Conservation (phyloP, 192 early-diverging fungal species). For the Gonapodya prolifera region DNA sequence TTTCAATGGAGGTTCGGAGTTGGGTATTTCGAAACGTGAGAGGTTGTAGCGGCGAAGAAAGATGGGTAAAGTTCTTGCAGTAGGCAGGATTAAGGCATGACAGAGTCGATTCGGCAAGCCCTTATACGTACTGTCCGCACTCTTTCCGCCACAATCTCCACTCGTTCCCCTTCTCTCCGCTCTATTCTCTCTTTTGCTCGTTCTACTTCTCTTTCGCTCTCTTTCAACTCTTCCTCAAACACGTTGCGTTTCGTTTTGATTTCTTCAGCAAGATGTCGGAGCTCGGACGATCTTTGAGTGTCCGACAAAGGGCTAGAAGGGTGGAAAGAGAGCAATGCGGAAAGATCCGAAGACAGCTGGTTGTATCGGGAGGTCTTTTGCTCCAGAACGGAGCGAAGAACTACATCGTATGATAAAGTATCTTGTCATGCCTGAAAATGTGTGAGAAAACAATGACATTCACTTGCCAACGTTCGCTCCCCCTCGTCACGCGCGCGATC, state of each 20-base stretch:
- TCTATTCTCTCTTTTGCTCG: not conserved
- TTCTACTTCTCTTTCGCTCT: not conserved
- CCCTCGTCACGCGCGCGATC: not conserved
- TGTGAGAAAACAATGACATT: not conserved
- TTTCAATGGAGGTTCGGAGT: not conserved
- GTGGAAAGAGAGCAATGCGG: not conserved
- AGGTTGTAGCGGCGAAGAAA: not conserved
- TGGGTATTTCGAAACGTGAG: not conserved
- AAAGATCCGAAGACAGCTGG: not conserved
- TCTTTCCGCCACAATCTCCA: not conserved
- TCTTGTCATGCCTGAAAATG: too few relatives aligned
- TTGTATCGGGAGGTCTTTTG: not conserved
- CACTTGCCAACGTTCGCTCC: not conserved
- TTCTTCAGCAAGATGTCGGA: not conserved
- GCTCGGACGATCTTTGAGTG: not conserved
- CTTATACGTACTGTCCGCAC: not conserved
- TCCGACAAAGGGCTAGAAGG: not conserved
- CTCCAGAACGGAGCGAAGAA: not conserved
- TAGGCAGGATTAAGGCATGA: not conserved
- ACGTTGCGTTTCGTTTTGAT: not conserved
- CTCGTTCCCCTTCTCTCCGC: not conserved
- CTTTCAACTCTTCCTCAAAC: not conserved
- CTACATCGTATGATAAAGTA: too few relatives aligned
- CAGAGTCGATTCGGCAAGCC: not conserved
- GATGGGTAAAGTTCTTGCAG: not conserved